Evolutionary conservation across 2,329 filamentous ascomycete species (phyloP), one percentile per base, ranked within the genome.

Genomic region (Microdochium bolleyi): DNA sequence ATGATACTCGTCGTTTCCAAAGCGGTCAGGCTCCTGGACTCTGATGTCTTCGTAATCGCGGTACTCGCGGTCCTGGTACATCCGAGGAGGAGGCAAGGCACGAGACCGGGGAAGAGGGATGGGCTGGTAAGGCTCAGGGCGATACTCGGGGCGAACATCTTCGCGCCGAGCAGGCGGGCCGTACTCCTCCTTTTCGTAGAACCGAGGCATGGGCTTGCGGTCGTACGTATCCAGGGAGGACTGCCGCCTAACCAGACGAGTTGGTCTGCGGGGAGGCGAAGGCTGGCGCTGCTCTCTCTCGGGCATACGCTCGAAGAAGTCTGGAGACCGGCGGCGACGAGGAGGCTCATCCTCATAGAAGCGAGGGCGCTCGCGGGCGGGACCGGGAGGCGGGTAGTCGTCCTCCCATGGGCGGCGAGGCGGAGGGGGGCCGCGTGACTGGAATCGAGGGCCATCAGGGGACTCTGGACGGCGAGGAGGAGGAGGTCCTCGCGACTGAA

Each of bases 161-260:
- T 84, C 80, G 21, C 77, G 69, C 52, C 65, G 72, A 24, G 64
- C 60, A 9, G 78, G 76, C n/a, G 78, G 74, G 32, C 73, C 70
- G 59, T 76, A 77, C 56, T 81, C 77, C 44, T 82, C 78, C 38
- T 67, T 62, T 37, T 85, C 77, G 52, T 74, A 75, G 58, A 76
- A 74, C 50, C 67, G 64, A 9, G 70, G 70, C 2, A 70, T 64
- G 1, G 88, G 86, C 25, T 83, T 83, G 49, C 91, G 84, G 69
- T 96, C 92, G 64, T 90, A 96, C 0, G 88, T 95, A 67, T 96
- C 92, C 38, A 96, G 77, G 51, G 90, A 95, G 14, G 90, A 95
- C 67, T 95, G 91, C 46, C 92, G 83, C 54, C 92, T 82, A 50
- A 94, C 64, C 57, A 92, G 77, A 27, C 77, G 76, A 2, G 59